Conservation (phyloP, 2,329 filamentous ascomycete genomes). For the Pseudopyrenochaeta lycopersici region DNA sequence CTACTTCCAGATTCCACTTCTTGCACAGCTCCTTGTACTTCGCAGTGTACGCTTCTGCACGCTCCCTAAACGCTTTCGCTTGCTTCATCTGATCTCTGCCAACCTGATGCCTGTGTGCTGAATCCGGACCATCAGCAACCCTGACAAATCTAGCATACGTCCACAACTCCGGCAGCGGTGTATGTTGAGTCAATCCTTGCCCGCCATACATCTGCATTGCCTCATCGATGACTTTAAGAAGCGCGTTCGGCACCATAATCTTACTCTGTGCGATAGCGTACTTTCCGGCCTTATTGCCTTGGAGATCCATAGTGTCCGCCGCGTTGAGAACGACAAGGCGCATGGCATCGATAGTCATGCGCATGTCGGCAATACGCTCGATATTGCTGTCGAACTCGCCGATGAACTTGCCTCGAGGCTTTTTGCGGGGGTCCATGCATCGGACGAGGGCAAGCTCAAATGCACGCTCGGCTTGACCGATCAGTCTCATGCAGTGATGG, state of each 20-base stretch:
- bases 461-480: conserved; percentile 55
- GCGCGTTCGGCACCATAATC: conserved; percentile 53
- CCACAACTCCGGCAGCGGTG: conserved; percentile 54
- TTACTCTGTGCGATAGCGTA: conserved; percentile 56
- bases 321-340: conserved; percentile 54
- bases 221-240: conserved; percentile 53
- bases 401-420: conserved; percentile 52
- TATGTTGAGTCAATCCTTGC: conserved; percentile 54
- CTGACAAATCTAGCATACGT: conserved; percentile 54
- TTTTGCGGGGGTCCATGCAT: conserved; percentile 49
- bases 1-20: conserved; percentile 42
- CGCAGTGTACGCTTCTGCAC: conserved; percentile 47
- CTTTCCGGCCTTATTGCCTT: conserved; percentile 52
- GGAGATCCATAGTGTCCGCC: conserved; percentile 53
- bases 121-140: conserved; percentile 55
- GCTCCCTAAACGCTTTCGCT: conserved; percentile 43
- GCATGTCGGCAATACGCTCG: conserved; percentile 53
- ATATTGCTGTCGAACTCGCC: conserved; percentile 54
- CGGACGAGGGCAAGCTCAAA: conserved; percentile 53
- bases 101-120: conserved; percentile 54
- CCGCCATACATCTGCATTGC: conserved; percentile 56
- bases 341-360: conserved; percentile 53
- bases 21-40: conserved; percentile 47
- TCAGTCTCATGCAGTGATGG: conserved; percentile 55
- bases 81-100: conserved; percentile 55